A percentile compares a stretch with the other conserved stretches of the same genome.
Evolutionary conservation across 441 rosid species (phyloP).

Genomic region (Populus hybrid): DNA sequence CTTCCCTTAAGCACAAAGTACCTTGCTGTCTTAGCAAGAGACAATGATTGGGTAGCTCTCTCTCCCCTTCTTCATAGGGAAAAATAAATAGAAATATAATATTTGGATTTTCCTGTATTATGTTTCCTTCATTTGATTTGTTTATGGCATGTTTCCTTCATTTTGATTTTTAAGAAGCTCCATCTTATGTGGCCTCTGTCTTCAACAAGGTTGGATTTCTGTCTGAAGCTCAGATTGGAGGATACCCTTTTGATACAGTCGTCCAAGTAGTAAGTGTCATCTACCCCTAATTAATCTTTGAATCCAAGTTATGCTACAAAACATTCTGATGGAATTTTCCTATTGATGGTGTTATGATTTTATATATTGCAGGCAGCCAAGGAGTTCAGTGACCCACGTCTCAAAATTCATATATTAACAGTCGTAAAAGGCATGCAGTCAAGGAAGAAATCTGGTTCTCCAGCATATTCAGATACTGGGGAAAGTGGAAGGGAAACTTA

Average conservation of each 20-base stretch:
- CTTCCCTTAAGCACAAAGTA: conserved; percentile 93
- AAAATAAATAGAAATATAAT: background rate
- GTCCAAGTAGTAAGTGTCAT: conserved; percentile 65
- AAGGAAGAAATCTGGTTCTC: conserved; percentile 60
- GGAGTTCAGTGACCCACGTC: conserved; percentile 91
- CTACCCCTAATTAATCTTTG: conserved; percentile 10
- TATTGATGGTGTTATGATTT: conserved; percentile 22
- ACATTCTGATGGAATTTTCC: conserved; percentile 1
- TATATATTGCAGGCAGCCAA: conserved; percentile 64
- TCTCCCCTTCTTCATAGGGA: background rate
- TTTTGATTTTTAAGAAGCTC: conserved; percentile 6
- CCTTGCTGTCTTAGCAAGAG: conserved; percentile 90
- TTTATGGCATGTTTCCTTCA: background rate
- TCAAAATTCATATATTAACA: conserved; percentile 81
- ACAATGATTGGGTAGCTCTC: conserved; percentile 93
- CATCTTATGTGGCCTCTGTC: conserved; percentile 32
- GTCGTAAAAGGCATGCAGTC: conserved; percentile 84
- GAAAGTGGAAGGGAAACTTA: conserved; percentile 44
- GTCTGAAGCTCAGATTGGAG: conserved; percentile 97
- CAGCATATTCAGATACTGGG: conserved; percentile 45
- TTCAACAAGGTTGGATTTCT: conserved; percentile 88
- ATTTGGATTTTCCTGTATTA: background rate
- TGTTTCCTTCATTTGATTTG: conserved; percentile 16
- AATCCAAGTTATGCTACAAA: background rate
- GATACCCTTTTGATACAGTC: conserved; percentile 81